Base-by-base conservation (phyloP, 305 asterid species). In the Vinca major region DNA sequence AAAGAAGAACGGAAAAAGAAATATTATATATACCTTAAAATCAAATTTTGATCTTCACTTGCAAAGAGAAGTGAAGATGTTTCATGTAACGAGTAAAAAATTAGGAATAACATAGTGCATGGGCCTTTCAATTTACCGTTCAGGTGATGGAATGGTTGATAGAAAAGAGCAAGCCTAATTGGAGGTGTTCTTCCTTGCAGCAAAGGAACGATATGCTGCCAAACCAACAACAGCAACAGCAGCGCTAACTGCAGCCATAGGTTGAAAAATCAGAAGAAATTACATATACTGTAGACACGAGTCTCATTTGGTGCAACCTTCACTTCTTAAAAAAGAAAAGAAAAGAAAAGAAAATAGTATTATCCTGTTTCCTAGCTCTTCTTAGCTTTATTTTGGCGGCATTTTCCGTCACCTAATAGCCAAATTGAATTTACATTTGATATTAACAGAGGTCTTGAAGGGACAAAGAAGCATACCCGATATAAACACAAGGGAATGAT, bases 201-300 rank as follows among this genome's bases (percentile, higher is more conserved):
- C 86, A 80, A 87, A 91, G 69, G 87, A 77, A 67, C 95, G 85
- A 75, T 86, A 91, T 41, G 93, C 97, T 16, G 88, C 90, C 83
- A 91, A 70, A 73, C 96, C 97, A 80, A 93, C 80, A 62, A 91
- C 84, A 40, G 93, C 82, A 66, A 86, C 82, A 65, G 96, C 99
- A 71, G 96, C 90, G 69, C 89, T 95, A 80, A 93, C 99, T 93
- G 95, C 81, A 73, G 70, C 21, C 3, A 40, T 73, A 69, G 72
- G 56, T 66, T 55, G 66, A 13, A 54, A 66, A 65, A 56, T 69
- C 70, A 71, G 61, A 50, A 53, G 36, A 69, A 37, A 37, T 39
- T 39, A 61, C 45, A 61, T 5, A 2, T 16, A 14, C 3, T 13
- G 16, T 2, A n/a, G 2, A 50, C 45, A 4, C 45, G 8, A 41